These are phyloP conservation scores for Tolypocladium sp. DNA, from an alignment of 2,329 filamentous ascomycete species.

Conservation along the genomic window DNA sequence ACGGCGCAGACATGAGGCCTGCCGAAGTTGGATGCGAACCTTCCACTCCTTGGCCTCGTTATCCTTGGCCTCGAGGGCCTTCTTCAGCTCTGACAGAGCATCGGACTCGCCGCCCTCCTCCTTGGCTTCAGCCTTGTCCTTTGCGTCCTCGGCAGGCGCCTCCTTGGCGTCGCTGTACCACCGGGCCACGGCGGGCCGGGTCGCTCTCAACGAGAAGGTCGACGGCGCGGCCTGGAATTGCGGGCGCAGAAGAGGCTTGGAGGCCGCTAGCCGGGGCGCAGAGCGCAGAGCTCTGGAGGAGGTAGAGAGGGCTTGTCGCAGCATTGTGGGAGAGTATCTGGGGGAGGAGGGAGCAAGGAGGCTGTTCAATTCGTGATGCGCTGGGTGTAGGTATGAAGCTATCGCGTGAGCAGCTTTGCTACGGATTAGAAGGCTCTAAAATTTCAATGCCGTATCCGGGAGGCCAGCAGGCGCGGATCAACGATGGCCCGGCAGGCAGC, in stretches of 20 bases:
- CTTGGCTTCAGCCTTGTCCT: slow-evolving; percentile 11
- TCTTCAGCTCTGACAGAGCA: slow-evolving; percentile 36
- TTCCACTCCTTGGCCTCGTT: slow-evolving; percentile 65
- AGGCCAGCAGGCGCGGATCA: slow-evolving; percentile 6
- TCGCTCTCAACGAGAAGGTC: slow-evolving; percentile 24
- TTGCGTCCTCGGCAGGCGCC: slow-evolving; percentile 14
- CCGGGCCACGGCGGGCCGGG: slow-evolving; percentile 25
- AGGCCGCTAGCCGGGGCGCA: slow-evolving; percentile 23
- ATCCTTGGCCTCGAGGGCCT: slow-evolving; percentile 42
- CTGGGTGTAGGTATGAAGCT: background rate
- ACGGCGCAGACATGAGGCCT: slow-evolving; percentile 2
- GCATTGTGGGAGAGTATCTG: slow-evolving; percentile 23
- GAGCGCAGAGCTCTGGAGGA: slow-evolving; percentile 36
- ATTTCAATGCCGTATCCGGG: slow-evolving; percentile 14
- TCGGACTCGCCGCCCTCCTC: slow-evolving; percentile 20
- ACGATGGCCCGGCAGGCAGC: slow-evolving; percentile 3
- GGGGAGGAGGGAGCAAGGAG: slow-evolving; percentile 3
- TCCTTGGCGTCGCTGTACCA: slow-evolving; percentile 42
- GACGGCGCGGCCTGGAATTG: slow-evolving; percentile 27
- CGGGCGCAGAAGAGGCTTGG: slow-evolving; percentile 24
- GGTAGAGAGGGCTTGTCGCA: slow-evolving; percentile 33
- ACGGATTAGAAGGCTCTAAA: slow-evolving; percentile 16
- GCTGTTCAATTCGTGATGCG: background rate
- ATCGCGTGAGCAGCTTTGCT: slow-evolving; percentile 3
- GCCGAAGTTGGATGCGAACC: slow-evolving; percentile 39